Evolutionary conservation across 805 yeast genomes (phyloP), one percentile per base, ranked within the genome.

Genomic region (Blastobotrys parvus): DNA sequence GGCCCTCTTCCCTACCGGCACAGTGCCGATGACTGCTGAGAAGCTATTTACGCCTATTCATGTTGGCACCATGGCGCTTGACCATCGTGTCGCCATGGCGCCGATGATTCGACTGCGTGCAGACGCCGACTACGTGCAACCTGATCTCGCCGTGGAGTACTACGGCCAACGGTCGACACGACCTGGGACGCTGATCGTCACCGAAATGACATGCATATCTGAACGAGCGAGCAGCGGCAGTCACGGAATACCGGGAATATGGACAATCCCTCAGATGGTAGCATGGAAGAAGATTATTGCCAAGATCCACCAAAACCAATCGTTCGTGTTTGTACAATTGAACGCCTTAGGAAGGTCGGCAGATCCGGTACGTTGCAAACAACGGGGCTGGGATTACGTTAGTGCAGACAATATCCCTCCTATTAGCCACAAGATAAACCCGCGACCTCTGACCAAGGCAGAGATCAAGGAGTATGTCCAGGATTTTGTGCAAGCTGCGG

Each of bases 151-250:
- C 41, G 57, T 59, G 10, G 63, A 70, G 47, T 78, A 80, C 61
- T 81, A 80, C 56, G 62, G 54, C 23, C 76, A 77, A 53, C 68
- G 85, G 45, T 70, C 87, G 0, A 54, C 62, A 43, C 59, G 63
- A 43, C 72, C 75, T 13, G 87, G 87, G 13, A 71, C 84, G 8
- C 60, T 82, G 49, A 45, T 79, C 13, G 67, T 77, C 48, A 60
- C 78, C 11, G 88, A 80, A 57, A 84, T 77, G 8, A 71, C 82
- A 0, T 65, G 66, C 48, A 67, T 71, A 10, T 57, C 71, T 13
- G 54, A 62, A 2, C 44, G 58, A 56, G 65, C 70, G 45, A n/a
- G n/a, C n/a, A 65, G 70, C 47, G 70, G 69, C 68, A 22, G 63
- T 45, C 3, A 34, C 34, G 31, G 30, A 8, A 43, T 45, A 3